Percentiles rank a stretch among this genome's conserved stretches.
Conservation (phyloP, 208 protist species). For the Trypanosoma scelopori region DNA sequence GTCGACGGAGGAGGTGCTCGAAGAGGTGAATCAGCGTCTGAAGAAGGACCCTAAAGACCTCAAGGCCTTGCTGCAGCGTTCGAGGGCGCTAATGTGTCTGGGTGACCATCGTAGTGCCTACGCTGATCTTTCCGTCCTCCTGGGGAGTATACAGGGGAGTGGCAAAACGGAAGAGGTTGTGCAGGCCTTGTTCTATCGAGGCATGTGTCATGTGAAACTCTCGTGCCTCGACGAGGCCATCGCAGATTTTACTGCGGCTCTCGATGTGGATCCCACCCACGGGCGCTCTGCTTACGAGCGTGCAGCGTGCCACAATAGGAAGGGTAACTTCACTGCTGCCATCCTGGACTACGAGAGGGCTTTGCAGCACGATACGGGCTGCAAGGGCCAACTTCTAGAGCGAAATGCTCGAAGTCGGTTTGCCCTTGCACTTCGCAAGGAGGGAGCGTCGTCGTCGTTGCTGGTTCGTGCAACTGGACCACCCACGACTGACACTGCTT, state of each 20-base stretch:
- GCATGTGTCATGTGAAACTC: conserved; percentile 51
- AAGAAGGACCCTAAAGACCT: conserved; percentile 23
- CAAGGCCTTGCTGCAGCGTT: conserved; percentile 35
- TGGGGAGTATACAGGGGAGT: conserved; percentile 22
- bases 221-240: conserved; percentile 57
- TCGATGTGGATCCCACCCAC: conserved; percentile 53
- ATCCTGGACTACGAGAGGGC: conserved; percentile 84
- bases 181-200: conserved; percentile 39
- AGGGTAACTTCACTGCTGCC: conserved; percentile 67
- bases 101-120: conserved; percentile 39
- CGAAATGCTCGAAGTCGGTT: conserved; percentile 18
- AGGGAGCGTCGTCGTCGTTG: neutral
- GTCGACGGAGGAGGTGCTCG: conserved; percentile 36
- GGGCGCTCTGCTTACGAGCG: conserved; percentile 64
- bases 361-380: conserved; percentile 40
- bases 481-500: neutral
- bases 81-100: conserved; percentile 39
- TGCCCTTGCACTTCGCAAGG: conserved; percentile 8
- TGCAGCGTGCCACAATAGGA: conserved; percentile 69
- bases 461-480: neutral
- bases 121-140: conserved; percentile 37
- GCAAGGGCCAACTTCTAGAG: neutral
- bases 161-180: conserved; percentile 10
- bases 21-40: conserved; percentile 27
- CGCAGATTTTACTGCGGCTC: conserved; percentile 58